Conservation (phyloP, 2,329 filamentous ascomycete species). For the Aspergillus fijiensis region DNA sequence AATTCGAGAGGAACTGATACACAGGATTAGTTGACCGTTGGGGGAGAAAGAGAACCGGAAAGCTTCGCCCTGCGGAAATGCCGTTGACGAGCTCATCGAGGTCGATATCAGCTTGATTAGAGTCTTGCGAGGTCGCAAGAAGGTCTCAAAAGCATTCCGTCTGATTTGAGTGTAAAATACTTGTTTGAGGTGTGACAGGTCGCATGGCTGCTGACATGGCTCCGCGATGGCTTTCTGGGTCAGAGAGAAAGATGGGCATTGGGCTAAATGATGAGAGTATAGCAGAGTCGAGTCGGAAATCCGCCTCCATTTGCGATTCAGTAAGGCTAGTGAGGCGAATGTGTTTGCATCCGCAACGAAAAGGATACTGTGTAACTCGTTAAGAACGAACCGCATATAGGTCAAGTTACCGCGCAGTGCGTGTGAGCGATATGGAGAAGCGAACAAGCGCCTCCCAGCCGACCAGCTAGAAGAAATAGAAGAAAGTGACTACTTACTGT, state of each 20-base stretch:
- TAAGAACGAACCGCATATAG: constrained; percentile 17
- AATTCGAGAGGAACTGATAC: constrained; percentile 81
- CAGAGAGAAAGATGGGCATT: constrained; percentile 44
- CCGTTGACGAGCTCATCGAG: constrained; percentile 78
- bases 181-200: constrained; percentile 60
- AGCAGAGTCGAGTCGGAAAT: constrained; percentile 45
- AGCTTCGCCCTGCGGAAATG: constrained; percentile 76
- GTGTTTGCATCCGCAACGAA: constrained; percentile 48
- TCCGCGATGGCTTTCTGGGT: constrained; percentile 34
- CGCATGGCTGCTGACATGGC: constrained; percentile 44
- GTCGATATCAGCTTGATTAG: constrained; percentile 78
- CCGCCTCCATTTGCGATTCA: constrained; percentile 47
- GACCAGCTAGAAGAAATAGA: constrained; percentile 4
- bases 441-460: not conserved
- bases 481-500: constrained; percentile 24
- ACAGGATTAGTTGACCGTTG: constrained; percentile 70
- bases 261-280: constrained; percentile 48
- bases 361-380: constrained; percentile 42
- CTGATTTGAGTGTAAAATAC: constrained; percentile 70
- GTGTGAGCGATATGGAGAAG: constrained; percentile 1
- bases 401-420: not conserved
- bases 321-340: constrained; percentile 48
- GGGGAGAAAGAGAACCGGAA: constrained; percentile 82
- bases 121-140: constrained; percentile 67
- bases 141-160: constrained; percentile 74